These are phyloP conservation scores for Hordeum vulgare DNA, from an alignment of 176 grass and related monocot species.

Conservation along the genomic window MorexV3_pseudomolecules_assembly NC_058518.1:8613965-8614464, in stretches of 20 bases:
- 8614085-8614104: neutral
- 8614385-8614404: neutral
- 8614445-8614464: conserved; percentile 31
- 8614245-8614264: neutral
- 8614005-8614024: neutral
- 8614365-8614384: neutral
- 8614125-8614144: neutral
- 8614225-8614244: neutral
- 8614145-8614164: neutral
- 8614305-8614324: neutral
- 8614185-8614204: neutral
- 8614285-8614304: neutral
- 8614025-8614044: neutral
- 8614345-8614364: neutral
- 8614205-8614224: neutral
- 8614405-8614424: neutral
- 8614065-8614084: neutral
- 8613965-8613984: neutral
- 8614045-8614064: neutral
- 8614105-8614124: neutral
- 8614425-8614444: neutral
- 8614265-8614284: neutral
- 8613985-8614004: neutral
- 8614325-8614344: neutral
- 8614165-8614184: neutral